A percentile compares a stretch with the other conserved stretches of the same genome.
Conservation (phyloP, 2,329 filamentous ascomycete species). For the Monilinia aucupariae region DNA sequence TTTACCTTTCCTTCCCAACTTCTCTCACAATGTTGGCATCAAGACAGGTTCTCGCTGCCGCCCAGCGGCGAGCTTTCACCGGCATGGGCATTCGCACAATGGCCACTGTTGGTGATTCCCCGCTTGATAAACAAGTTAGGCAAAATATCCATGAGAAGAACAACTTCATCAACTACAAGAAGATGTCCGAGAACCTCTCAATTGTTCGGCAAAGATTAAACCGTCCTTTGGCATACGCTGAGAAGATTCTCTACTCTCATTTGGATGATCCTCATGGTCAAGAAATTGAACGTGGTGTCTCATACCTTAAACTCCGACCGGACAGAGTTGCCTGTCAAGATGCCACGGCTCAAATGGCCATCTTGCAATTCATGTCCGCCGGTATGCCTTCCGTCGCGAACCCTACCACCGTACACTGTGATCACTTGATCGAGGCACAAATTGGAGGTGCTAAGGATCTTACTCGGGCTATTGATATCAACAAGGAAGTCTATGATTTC, state of each 20-base stretch:
- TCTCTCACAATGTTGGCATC: constrained; percentile 60
- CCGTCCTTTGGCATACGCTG: constrained; percentile 87
- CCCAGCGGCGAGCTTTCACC: constrained; percentile 55
- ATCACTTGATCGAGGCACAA: constrained; percentile 98
- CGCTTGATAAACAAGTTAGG: constrained; percentile 91
- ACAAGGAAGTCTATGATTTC: constrained; percentile 99
- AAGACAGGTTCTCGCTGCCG: constrained; percentile 62
- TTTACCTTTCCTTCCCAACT: constrained; percentile 19
- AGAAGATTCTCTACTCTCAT: constrained; percentile 99
- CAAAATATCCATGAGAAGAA: constrained; percentile 96
- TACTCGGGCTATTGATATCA: constrained; percentile 81
- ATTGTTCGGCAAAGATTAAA: constrained; percentile 87
- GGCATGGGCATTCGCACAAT: constrained; percentile 64
- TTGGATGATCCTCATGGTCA: constrained; percentile 94
- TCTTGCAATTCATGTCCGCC: constrained; percentile 99
- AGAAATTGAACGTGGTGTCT: constrained; percentile 91
- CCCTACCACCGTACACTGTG: constrained; percentile 93
- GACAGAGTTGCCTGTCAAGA: constrained; percentile 99
- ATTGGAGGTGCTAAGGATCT: constrained; percentile 91
- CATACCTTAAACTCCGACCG: constrained; percentile 93
- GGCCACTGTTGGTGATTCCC: constrained; percentile 79
- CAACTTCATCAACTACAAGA: constrained; percentile 99
- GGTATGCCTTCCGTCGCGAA: constrained; percentile 95
- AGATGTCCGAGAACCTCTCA: constrained; percentile 96
- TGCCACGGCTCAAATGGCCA: constrained; percentile 99